Percentiles rank a stretch among this genome's conserved stretches.
These are phyloP conservation scores for Pleurotus djamor DNA, from an alignment of 768 basidiomycete genomes.

Conservation along the genomic window DNA sequence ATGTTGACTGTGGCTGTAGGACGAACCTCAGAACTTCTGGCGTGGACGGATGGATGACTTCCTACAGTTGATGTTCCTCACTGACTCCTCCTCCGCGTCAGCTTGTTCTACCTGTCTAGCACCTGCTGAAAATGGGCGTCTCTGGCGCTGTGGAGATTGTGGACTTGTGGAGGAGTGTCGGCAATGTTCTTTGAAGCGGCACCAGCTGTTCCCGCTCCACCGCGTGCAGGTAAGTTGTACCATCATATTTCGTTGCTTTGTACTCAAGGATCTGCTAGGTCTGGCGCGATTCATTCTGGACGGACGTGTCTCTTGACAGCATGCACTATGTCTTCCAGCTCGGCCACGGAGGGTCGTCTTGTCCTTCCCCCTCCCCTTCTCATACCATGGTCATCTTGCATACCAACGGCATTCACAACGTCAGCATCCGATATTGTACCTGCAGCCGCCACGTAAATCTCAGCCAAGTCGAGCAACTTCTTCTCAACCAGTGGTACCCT, in stretches of 20 bases:
- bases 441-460: background rate
- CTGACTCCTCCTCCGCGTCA: background rate
- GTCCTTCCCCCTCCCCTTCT: background rate
- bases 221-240: background rate
- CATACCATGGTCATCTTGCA: slow-evolving; percentile 10
- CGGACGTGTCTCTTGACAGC: background rate
- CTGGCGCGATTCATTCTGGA: background rate
- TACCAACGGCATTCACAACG: background rate
- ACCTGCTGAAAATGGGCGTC: background rate
- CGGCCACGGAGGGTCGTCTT: background rate
- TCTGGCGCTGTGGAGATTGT: background rate
- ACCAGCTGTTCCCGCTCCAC: background rate
- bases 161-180: background rate
- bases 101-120: background rate
- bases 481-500: slow-evolving; percentile 12
- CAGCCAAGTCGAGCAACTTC: slow-evolving; percentile 3
- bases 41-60: background rate
- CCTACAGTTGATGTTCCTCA: background rate
- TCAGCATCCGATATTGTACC: slow-evolving; percentile 5
- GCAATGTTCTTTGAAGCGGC: background rate
- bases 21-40: background rate
- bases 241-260: background rate
- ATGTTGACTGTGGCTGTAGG: background rate
- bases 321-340: background rate
- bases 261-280: background rate